Evolutionary conservation across 768 basidiomycete species (phyloP).

Genomic region (Boletus pseudopeckii): DNA sequence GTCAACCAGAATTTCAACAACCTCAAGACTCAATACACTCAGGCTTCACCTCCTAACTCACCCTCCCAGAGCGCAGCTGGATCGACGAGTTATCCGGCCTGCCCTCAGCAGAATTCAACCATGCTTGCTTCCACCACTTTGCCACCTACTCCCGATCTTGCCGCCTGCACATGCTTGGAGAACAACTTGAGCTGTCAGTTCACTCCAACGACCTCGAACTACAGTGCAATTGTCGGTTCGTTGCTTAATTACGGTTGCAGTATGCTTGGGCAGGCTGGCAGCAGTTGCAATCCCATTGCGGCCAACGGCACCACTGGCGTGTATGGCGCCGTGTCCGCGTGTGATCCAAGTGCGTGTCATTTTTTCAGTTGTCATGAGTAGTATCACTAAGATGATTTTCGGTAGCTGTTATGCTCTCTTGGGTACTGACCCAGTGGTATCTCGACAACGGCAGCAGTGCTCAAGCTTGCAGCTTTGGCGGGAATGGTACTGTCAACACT

Average conservation of each 20-base stretch:
- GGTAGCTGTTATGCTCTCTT: slow-evolving; percentile 75
- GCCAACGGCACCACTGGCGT: slow-evolving; percentile 69
- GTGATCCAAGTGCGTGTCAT: slow-evolving; percentile 66
- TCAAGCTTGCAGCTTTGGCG: slow-evolving; percentile 72
- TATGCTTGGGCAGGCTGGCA: slow-evolving; percentile 57
- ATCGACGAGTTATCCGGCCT: slow-evolving; percentile 47
- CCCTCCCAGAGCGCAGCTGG: slow-evolving; percentile 59
- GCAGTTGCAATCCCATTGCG: slow-evolving; percentile 65
- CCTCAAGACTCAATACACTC: slow-evolving; percentile 58
- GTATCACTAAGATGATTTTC: slow-evolving; percentile 5
- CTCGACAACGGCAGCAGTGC: slow-evolving; percentile 54
- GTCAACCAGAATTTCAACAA: slow-evolving; percentile 64
- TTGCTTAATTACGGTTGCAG: slow-evolving; percentile 66
- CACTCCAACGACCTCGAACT: slow-evolving; percentile 59
- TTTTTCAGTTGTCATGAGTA: neutral
- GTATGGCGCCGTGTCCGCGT: slow-evolving; percentile 74
- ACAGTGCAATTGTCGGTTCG: slow-evolving; percentile 54
- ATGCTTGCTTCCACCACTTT: slow-evolving; percentile 66
- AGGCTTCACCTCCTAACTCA: slow-evolving; percentile 55
- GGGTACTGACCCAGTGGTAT: slow-evolving; percentile 78
- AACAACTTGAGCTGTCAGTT: slow-evolving; percentile 70
- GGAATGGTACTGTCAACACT: slow-evolving; percentile 78
- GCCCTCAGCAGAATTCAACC: slow-evolving; percentile 57
- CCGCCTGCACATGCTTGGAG: slow-evolving; percentile 76
- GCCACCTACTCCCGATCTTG: slow-evolving; percentile 80